These are phyloP conservation scores for Passiflora organensis DNA, from an alignment of 345 rosid species.

Conservation along the genomic window DNA sequence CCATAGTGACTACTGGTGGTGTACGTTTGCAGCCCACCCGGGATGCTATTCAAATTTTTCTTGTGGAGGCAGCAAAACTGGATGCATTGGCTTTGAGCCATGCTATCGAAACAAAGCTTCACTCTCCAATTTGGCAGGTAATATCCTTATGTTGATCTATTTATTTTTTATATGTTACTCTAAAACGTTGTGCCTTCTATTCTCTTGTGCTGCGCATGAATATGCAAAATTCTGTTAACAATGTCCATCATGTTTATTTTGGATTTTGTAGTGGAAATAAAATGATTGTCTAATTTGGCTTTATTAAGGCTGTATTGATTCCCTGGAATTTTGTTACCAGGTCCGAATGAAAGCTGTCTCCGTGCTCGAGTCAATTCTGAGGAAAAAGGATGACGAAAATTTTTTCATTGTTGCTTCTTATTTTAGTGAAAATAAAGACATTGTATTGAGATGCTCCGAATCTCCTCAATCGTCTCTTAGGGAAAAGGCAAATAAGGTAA, in stretches of 20 bases:
- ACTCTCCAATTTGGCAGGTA: conserved; percentile 92
- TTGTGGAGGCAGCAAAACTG: conserved; percentile 79
- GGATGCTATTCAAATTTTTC: conserved; percentile 80
- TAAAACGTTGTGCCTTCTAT: too few species aligned
- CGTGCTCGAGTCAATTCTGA: conserved; percentile 82
- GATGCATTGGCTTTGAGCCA: conserved; percentile 65
- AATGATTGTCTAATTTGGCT: too few species aligned
- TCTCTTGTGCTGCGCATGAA: not conserved
- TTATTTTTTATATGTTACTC: conserved; percentile 5
- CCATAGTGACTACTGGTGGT: conserved; percentile 89
- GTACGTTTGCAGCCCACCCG: conserved; percentile 95
- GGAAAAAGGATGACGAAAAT: conserved; percentile 68
- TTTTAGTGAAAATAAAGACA: conserved; percentile 66
- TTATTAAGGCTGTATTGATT: not conserved
- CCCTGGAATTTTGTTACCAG: conserved; percentile 31
- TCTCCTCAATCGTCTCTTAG: conserved; percentile 89
- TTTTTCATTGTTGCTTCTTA: conserved; percentile 59
- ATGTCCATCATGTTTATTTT: too few species aligned
- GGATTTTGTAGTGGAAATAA: too few species aligned
- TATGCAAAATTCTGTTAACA: too few species aligned
- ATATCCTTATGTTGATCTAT: conserved; percentile 7
- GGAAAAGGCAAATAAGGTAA: conserved; percentile 83
- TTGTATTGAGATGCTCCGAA: conserved; percentile 60
- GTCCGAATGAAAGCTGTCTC: conserved; percentile 89
- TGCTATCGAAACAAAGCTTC: conserved; percentile 84